Evolutionary conservation across 2,329 filamentous ascomycete genomes (phyloP), one percentile per base, ranked within the genome.

Genomic region (Fusarium verrucosum): DNA sequence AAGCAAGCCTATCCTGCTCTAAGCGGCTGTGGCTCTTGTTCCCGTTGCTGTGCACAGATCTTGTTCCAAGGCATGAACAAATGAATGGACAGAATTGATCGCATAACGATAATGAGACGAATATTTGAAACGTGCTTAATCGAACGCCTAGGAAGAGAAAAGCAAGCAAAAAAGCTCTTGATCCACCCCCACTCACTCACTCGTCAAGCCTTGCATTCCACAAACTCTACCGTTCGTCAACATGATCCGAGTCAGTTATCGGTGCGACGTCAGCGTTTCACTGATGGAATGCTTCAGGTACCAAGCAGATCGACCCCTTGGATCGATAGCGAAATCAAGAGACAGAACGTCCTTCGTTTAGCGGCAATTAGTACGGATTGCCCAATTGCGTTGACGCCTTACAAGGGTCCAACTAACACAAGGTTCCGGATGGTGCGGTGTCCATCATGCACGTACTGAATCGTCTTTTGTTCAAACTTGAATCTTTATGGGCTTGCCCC

Each of bases 351-450:
- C 40, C 58, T 53, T 63, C 23, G 43, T 43, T 49, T 65, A 44
- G 58, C 54, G 30, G 44, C 42, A 46, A 32, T 44, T 22, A 19
- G 32, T 47, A 47, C 33, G 55, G 37, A 50, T 58, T 50, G 44
- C 20, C 59, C 46, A 64, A 63, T 58, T 33, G 53, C 44, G 45
- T 43, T 36, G 22, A 22, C 37, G 51, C 28, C 43, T 42, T 54
- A 20, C 59, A 59, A 62, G 52, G 58, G 50, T 66, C 37, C 36
- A 46, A 56, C 26, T 47, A 42, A 45, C 47, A 57, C 62, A 38
- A 58, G 53, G 43, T 50, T 66, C 53, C 49, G 46, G 47, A 52
- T 62, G 52, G 62, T 58, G 58, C 53, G 49, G 49, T 54, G 36
- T 49, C 37, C 40, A 32, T 36, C 33, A 32, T 40, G 43, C 20